Percentiles rank a stretch among this genome's conserved stretches.
Conservation (phyloP, 2,329 filamentous ascomycete species). For the Metarhizium album region DNA sequence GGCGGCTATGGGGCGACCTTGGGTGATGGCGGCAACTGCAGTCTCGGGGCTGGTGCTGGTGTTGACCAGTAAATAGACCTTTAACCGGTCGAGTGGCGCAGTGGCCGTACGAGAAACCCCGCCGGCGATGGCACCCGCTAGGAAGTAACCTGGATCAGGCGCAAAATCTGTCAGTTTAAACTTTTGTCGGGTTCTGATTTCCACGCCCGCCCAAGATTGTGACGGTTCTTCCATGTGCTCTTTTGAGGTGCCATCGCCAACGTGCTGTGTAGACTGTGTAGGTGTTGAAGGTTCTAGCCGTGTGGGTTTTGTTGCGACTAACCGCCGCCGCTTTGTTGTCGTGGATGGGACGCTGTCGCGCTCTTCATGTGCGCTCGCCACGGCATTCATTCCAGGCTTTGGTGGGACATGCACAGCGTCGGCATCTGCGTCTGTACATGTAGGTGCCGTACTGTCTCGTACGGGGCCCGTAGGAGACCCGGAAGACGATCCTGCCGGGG, state of each 20-base stretch:
- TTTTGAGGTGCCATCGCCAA: constrained; percentile 25
- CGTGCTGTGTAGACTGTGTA: constrained; percentile 12
- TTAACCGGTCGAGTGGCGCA: constrained; percentile 89
- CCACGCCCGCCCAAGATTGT: constrained; percentile 23
- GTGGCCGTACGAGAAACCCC: constrained; percentile 92
- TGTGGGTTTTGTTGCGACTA: constrained; percentile 13
- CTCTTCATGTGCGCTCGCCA: constrained; percentile 3
- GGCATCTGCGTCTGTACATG: not conserved
- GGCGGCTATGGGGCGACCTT: constrained; percentile 51
- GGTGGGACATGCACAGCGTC: constrained; percentile 4
- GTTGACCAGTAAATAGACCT: constrained; percentile 94
- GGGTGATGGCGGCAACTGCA: constrained; percentile 55
- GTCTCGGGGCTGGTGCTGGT: constrained; percentile 44
- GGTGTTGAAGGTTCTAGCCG: constrained; percentile 9
- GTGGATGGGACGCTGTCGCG: constrained; percentile 13
- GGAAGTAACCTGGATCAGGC: constrained; percentile 91
- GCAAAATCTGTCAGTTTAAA: constrained; percentile 55
- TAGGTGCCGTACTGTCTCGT: not conserved
- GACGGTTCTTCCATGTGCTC: constrained; percentile 17
- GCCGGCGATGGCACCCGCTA: constrained; percentile 89
- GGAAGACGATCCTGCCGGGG: constrained; percentile 15
- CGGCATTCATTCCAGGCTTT: constrained; percentile 9
- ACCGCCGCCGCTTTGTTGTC: constrained; percentile 14
- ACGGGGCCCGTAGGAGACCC: not conserved
- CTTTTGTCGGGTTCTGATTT: constrained; percentile 26